Evolutionary conservation across 2,329 filamentous ascomycete genomes (phyloP).

Genomic region (Arthrobotrys iridis): DNA sequence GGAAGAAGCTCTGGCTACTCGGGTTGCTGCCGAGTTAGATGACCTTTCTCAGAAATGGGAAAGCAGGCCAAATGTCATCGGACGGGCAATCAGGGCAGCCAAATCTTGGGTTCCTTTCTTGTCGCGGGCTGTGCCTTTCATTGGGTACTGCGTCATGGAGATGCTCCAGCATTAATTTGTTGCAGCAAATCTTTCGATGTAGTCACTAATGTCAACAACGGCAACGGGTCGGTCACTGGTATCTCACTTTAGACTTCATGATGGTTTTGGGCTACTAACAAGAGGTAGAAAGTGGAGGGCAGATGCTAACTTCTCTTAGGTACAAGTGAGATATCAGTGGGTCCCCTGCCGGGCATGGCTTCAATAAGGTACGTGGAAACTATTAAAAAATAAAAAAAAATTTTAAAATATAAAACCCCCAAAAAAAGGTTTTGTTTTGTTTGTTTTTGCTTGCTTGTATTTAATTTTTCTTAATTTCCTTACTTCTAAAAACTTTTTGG

Average conservation of each 20-base stretch:
- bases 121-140: conserved; percentile 9
- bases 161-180: conserved; percentile 21
- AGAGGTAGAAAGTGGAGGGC: neutral
- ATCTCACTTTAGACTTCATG: neutral
- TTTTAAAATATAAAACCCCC: conserved; percentile 31
- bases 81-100: neutral
- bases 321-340: neutral
- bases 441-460: neutral
- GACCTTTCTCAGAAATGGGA: neutral
- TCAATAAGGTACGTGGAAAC: conserved; percentile 50
- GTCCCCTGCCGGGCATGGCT: neutral
- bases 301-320: neutral
- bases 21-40: neutral
- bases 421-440: conserved; percentile 27
- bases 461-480: neutral
- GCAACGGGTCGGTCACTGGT: neutral
- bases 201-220: neutral
- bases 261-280: neutral
- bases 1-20: neutral
- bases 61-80: conserved; percentile 1
- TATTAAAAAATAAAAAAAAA: conserved; percentile 51
- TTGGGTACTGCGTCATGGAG: conserved; percentile 41
- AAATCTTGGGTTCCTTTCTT: neutral
- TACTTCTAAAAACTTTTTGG: neutral
- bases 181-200: neutral